phyloP scores from a whole-genome alignment of 768 basidiomycete species.

The Cantharellus anzutake region DNA sequence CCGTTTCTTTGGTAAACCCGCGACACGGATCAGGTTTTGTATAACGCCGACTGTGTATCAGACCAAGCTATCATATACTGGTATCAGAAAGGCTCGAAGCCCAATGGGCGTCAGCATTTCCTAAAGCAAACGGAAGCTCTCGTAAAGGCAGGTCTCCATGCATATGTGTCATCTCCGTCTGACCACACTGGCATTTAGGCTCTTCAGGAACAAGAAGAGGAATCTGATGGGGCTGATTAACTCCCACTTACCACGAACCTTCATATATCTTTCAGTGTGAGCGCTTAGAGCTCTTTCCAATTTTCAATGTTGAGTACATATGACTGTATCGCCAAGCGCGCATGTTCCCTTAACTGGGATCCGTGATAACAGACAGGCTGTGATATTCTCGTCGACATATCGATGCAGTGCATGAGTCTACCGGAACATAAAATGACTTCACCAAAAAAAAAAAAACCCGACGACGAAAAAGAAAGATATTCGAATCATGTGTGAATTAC shows the following conservation, averaged over 20 bases:
- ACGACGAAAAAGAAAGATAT: too few relatives aligned
- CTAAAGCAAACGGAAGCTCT: constrained; percentile 70
- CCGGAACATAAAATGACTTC: too few relatives aligned
- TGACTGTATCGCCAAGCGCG: too few relatives aligned
- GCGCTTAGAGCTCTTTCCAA: neutral
- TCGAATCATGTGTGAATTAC: too few relatives aligned
- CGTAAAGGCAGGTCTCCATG: constrained; percentile 47
- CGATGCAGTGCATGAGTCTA: too few relatives aligned
- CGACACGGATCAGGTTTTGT: constrained; percentile 46
- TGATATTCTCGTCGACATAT: too few relatives aligned
- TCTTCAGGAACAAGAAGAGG: constrained; percentile 69
- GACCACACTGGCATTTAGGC: constrained; percentile 30
- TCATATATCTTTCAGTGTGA: neutral
- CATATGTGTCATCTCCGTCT: constrained; percentile 2
- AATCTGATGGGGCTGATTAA: constrained; percentile 39
- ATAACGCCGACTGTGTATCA: constrained; percentile 89
- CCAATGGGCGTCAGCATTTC: constrained; percentile 91
- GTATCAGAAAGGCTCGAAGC: constrained; percentile 92
- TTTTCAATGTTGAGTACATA: too few relatives aligned
- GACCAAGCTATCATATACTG: constrained; percentile 97
- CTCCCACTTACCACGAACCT: neutral
- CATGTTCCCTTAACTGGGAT: too few relatives aligned
- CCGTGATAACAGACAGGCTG: too few relatives aligned
- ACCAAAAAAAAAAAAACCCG: too few relatives aligned
- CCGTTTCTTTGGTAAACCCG: constrained; percentile 1